Percentiles rank a stretch among this genome's conserved stretches.
Evolutionary conservation across 2,329 filamentous ascomycete genomes (phyloP).

Genomic region (Paecilomyces niveus): DNA sequence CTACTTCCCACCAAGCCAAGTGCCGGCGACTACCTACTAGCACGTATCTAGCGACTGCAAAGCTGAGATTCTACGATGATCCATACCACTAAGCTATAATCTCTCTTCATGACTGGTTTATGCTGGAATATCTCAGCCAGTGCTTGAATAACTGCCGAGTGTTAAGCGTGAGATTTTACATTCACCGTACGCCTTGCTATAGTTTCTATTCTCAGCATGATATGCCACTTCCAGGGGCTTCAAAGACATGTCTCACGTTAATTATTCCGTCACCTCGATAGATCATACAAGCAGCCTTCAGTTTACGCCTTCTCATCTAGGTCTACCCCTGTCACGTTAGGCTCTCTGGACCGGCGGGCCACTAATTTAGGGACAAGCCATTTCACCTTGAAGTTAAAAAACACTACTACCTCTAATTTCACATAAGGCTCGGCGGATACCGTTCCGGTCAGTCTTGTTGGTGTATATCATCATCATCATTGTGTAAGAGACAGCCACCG

Average conservation of each 20-base stretch:
- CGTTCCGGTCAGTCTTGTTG: background rate
- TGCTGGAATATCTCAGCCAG: too few species aligned
- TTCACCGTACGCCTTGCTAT: too few species aligned
- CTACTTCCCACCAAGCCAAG: background rate
- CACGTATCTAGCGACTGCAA: background rate
- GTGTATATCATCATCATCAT: background rate
- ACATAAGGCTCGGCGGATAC: background rate
- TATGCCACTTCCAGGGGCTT: too few species aligned
- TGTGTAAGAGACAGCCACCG: background rate
- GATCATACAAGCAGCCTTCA: too few species aligned
- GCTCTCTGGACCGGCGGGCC: background rate
- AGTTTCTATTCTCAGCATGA: too few species aligned
- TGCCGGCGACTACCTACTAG: background rate
- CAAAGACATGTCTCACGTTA: too few species aligned
- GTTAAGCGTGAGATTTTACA: too few species aligned
- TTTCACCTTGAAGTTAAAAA: background rate
- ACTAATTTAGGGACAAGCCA: background rate
- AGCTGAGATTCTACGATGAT: background rate
- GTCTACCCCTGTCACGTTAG: background rate
- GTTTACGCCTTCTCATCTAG: too few species aligned
- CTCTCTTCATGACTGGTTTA: too few species aligned
- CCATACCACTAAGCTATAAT: too few species aligned
- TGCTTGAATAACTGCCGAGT: too few species aligned
- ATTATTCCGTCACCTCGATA: too few species aligned
- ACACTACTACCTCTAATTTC: background rate